Evolutionary conservation across 331 rosid genomes (phyloP).

Genomic region (Malus hybrid): DNA sequence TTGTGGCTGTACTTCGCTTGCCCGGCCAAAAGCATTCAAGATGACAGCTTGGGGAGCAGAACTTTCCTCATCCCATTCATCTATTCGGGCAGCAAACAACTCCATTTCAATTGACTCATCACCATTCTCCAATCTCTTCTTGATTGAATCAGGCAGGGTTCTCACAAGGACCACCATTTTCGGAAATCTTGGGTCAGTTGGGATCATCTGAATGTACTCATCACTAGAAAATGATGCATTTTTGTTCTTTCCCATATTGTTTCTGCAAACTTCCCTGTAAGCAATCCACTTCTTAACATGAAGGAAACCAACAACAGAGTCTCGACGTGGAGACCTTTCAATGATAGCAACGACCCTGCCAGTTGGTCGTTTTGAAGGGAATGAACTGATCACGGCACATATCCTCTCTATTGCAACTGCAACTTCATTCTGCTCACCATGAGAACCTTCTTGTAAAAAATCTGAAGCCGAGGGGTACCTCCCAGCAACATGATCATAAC

Average conservation of each 20-base stretch:
- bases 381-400: constrained; percentile 48
- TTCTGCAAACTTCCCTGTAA: constrained; percentile 27
- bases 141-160: constrained; percentile 47
- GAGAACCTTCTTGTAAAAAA: constrained; percentile 24
- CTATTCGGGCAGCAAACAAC: constrained; percentile 58
- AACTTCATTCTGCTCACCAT: constrained; percentile 26
- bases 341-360: constrained; percentile 69
- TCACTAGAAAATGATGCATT: constrained; percentile 20
- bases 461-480: constrained; percentile 12
- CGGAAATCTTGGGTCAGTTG: constrained; percentile 62
- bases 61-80: constrained; percentile 60
- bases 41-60: constrained; percentile 53
- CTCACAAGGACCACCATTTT: constrained; percentile 42
- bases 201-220: constrained; percentile 53
- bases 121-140: constrained; percentile 45
- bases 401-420: constrained; percentile 39
- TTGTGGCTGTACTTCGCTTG: constrained; percentile 50
- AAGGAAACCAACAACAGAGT: constrained; percentile 61
- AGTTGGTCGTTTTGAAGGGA: constrained; percentile 77
- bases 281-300: constrained; percentile 40
- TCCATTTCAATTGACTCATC: constrained; percentile 55
- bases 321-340: constrained; percentile 60
- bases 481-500: constrained; percentile 22
- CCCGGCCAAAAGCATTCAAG: constrained; percentile 53
- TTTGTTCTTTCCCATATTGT: constrained; percentile 33